Conservation (phyloP, 345 rosid genomes). For the Crucihimalaya himalaica region DNA sequence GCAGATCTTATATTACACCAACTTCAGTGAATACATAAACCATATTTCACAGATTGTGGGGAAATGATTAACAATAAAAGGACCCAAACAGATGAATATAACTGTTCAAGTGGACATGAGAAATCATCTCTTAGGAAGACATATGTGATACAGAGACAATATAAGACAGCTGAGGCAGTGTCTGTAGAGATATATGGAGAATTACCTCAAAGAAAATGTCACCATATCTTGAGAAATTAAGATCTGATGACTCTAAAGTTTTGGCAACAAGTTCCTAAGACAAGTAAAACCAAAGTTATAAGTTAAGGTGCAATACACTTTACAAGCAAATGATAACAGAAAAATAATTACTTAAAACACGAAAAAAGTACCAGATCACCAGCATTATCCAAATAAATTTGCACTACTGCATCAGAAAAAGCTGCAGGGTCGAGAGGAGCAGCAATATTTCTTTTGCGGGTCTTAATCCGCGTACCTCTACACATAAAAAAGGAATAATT, state of each 20-base stretch:
- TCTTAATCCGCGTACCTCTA: conserved; percentile 99
- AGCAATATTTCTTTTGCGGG: conserved; percentile 99
- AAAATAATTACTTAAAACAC: not conserved
- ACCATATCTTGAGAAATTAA: conserved; percentile 93
- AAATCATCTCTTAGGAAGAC: not conserved
- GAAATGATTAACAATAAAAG: not conserved
- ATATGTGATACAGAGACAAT: not conserved
- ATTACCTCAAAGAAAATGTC: conserved; percentile 52
- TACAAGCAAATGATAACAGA: not conserved
- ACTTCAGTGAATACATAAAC: no score
- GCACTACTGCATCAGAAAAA: conserved; percentile 96
- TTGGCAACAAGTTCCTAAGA: conserved; percentile 87
- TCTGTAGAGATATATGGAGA: conserved; percentile 31
- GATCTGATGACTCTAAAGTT: conserved; percentile 83
- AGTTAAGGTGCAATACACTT: not conserved
- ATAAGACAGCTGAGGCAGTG: not conserved
- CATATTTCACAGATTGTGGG: no score
- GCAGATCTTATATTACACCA: not conserved
- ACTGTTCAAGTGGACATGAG: not conserved
- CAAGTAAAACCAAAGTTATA: not conserved
- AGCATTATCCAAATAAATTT: conserved; percentile 93
- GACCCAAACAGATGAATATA: not conserved
- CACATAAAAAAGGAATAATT: not conserved
- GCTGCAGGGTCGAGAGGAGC: conserved; percentile 99
- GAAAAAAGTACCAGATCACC: conserved; percentile 79